A percentile compares a stretch with the other conserved stretches of the same genome.
These are phyloP conservation scores for Amanita polypyramis DNA, from an alignment of 768 basidiomycete genomes.

Conservation along the genomic window DNA sequence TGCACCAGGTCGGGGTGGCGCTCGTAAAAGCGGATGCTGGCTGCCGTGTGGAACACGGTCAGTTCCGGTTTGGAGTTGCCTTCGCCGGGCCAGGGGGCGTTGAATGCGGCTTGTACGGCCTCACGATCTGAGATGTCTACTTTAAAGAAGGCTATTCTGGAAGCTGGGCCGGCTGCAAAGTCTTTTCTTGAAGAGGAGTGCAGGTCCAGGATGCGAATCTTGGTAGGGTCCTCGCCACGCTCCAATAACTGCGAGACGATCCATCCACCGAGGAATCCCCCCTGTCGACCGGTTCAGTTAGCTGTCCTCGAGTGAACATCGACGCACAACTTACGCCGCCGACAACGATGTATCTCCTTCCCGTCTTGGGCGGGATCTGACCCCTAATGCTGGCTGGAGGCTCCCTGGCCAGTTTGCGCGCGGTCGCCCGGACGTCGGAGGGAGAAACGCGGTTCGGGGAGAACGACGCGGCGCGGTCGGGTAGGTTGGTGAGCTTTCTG, in stretches of 20 bases:
- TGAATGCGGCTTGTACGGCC: constrained; percentile 52
- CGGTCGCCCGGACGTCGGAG: constrained; percentile 27
- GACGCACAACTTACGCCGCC: constrained; percentile 46
- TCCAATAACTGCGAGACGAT: constrained; percentile 57
- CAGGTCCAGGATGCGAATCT: constrained; percentile 60
- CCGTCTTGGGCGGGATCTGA: constrained; percentile 57
- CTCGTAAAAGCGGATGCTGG: constrained; percentile 73
- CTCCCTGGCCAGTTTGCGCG: constrained; percentile 22
- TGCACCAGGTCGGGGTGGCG: constrained; percentile 38
- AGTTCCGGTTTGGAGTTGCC: constrained; percentile 24
- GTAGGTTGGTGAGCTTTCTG: constrained; percentile 36
- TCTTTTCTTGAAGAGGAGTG: constrained; percentile 49
- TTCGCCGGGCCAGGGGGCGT: constrained; percentile 45
- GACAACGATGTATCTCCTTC: constrained; percentile 64
- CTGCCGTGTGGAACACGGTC: constrained; percentile 70
- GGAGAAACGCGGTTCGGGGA: constrained; percentile 43
- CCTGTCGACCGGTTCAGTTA: constrained; percentile 25
- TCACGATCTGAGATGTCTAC: constrained; percentile 46
- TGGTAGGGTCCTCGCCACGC: constrained; percentile 58
- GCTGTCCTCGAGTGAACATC: background rate
- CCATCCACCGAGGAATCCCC: constrained; percentile 74
- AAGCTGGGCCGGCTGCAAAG: constrained; percentile 38
- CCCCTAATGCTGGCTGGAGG: constrained; percentile 26
- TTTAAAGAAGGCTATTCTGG: constrained; percentile 44
- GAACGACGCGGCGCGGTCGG: constrained; percentile 34